Evolutionary conservation across 2,329 filamentous ascomycete genomes (phyloP).

Genomic region (Gremmenia infestans): DNA sequence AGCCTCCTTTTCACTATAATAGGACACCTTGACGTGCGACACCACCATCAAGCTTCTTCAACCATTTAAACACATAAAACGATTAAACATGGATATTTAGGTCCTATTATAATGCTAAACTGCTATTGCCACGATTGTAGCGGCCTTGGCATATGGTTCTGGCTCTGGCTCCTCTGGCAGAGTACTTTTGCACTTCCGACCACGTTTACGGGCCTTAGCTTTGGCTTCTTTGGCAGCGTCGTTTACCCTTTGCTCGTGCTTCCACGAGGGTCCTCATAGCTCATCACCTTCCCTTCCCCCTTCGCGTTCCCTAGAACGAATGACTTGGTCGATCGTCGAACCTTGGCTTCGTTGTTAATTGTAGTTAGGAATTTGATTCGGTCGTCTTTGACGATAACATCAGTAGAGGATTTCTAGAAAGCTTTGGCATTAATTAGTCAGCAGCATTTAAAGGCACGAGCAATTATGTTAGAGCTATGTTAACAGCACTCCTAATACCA

Average conservation of each 20-base stretch:
- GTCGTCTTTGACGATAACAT: constrained; percentile 25
- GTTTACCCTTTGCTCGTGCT: constrained; percentile 18
- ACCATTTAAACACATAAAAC: neutral
- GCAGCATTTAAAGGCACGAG: too few relatives aligned
- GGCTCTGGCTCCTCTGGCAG: constrained; percentile 3
- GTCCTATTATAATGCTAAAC: neutral
- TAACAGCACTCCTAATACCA: too few relatives aligned
- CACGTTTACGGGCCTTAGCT: constrained; percentile 14
- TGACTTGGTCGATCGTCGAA: constrained; percentile 14
- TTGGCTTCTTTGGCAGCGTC: constrained; percentile 11
- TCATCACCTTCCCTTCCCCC: constrained; percentile 16
- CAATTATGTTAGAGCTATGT: too few relatives aligned
- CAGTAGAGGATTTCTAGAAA: constrained; percentile 21
- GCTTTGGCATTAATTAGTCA: constrained; percentile 15
- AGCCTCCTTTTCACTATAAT: neutral
- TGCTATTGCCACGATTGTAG: neutral
- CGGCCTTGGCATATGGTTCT: constrained; percentile 1
- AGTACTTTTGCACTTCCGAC: constrained; percentile 10
- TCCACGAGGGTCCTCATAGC: constrained; percentile 32
- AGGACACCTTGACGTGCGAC: neutral
- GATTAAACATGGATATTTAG: neutral
- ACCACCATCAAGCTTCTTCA: neutral
- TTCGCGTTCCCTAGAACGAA: constrained; percentile 14
- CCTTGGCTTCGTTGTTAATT: constrained; percentile 20
- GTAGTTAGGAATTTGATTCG: constrained; percentile 26